Conservation (phyloP, 768 basidiomycete genomes). For the Boletus speciosus region DNA sequence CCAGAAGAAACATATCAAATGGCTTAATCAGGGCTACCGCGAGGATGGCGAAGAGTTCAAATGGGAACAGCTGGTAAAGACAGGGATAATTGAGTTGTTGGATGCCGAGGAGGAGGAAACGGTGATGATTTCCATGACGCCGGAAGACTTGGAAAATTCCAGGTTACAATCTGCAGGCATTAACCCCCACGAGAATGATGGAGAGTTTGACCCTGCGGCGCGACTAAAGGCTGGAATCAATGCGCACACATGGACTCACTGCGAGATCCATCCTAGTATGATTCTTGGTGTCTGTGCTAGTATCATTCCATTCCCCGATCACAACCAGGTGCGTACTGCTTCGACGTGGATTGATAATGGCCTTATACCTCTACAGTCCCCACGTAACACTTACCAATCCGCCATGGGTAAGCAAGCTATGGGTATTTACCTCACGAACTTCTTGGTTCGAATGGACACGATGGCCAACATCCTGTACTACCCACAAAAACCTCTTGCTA, state of each 20-base stretch:
- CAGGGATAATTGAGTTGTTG: slow-evolving; percentile 87
- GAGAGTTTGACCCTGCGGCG: slow-evolving; percentile 81
- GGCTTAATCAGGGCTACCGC: slow-evolving; percentile 56
- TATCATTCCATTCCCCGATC: slow-evolving; percentile 99
- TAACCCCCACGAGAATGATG: slow-evolving; percentile 57
- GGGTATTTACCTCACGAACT: slow-evolving; percentile 98
- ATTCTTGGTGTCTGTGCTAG: slow-evolving; percentile 97
- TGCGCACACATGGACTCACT: slow-evolving; percentile 95
- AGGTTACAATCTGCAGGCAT: slow-evolving; percentile 59
- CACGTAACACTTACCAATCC: slow-evolving; percentile 99
- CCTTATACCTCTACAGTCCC: slow-evolving; percentile 57
- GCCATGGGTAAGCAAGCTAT: slow-evolving; percentile 99
- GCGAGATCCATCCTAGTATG: slow-evolving; percentile 99
- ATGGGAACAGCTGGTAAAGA: slow-evolving; percentile 83
- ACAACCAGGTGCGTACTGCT: slow-evolving; percentile 77
- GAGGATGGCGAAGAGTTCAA: slow-evolving; percentile 62
- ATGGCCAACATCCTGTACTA: slow-evolving; percentile 99
- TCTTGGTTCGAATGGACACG: slow-evolving; percentile 98
- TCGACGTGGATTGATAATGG: neutral
- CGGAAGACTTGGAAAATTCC: slow-evolving; percentile 89
- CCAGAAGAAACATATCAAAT: slow-evolving; percentile 80
- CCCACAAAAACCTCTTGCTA: slow-evolving; percentile 97
- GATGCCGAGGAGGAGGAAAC: slow-evolving; percentile 99
- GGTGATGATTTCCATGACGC: slow-evolving; percentile 99
- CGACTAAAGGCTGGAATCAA: slow-evolving; percentile 81